These are phyloP conservation scores for Epichloe hybrida DNA, from an alignment of 2,329 filamentous ascomycete genomes.

Conservation along the genomic window DNA sequence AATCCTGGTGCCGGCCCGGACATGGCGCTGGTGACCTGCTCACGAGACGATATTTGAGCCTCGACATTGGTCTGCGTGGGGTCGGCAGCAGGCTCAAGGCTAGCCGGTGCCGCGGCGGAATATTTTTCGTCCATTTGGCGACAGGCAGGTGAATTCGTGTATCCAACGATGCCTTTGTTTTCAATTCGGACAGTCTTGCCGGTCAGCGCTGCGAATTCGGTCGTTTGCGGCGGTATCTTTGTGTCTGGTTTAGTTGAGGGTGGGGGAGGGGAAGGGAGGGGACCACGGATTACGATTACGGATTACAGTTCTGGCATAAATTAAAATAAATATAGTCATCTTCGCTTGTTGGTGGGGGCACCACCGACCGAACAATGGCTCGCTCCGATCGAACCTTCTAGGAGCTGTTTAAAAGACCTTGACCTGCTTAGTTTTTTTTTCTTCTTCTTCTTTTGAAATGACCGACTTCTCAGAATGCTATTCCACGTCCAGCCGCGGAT, in stretches of 20 bases:
- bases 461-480: too few species aligned
- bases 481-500: too few species aligned
- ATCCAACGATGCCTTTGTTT: not conserved
- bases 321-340: not conserved
- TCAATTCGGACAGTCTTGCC: not conserved
- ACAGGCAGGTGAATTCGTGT: not conserved
- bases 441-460: too few species aligned
- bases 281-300: too few species aligned
- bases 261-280: not conserved
- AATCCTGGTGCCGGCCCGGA: not conserved
- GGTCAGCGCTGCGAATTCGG: not conserved
- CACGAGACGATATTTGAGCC: constrained; percentile 7
- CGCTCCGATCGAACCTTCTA: not conserved
- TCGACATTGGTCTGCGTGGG: constrained; percentile 9
- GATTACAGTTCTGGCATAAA: not conserved
- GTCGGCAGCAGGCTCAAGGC: constrained; percentile 7
- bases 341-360: not conserved
- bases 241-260: not conserved
- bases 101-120: constrained; percentile 2
- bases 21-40: constrained; percentile 7
- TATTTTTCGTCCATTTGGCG: constrained; percentile 8
- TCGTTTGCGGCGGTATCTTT: constrained; percentile 1
- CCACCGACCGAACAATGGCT: too few species aligned
- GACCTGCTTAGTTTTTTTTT: too few species aligned
- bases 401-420: not conserved